These are phyloP conservation scores for Alternaria angustiovoidea DNA, from an alignment of 2,329 filamentous ascomycete species.

Conservation along the genomic window DNA sequence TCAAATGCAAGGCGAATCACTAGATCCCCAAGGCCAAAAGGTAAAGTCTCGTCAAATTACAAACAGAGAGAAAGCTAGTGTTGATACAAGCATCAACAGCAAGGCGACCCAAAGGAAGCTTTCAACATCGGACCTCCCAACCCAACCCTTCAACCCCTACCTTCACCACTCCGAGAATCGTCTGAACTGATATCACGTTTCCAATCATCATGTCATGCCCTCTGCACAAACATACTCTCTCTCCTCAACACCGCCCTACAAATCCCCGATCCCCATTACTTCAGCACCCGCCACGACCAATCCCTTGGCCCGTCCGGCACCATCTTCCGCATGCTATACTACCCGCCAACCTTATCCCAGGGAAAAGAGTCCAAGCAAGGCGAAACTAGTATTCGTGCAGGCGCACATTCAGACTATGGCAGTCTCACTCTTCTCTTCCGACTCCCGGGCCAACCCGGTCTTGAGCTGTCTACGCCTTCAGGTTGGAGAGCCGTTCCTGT, in stretches of 20 bases:
- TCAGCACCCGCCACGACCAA: constrained; percentile 67
- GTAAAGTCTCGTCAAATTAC: constrained; percentile 53
- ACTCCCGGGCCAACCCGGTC: constrained; percentile 80
- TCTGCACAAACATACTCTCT: constrained; percentile 76
- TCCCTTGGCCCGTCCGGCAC: constrained; percentile 60
- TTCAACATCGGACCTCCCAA: constrained; percentile 90
- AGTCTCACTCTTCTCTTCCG: constrained; percentile 80
- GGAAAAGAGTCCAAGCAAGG: constrained; percentile 26
- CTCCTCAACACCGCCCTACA: constrained; percentile 81
- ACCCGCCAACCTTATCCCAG: constrained; percentile 41
- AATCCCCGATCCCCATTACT: constrained; percentile 62
- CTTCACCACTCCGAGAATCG: constrained; percentile 66
- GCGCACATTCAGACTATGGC: constrained; percentile 89
- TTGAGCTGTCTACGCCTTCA: constrained; percentile 76
- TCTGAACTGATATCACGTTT: constrained; percentile 72
- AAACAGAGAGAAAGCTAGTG: background rate
- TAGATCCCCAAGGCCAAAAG: constrained; percentile 84
- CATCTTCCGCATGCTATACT: constrained; percentile 64
- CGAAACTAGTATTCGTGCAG: constrained; percentile 76
- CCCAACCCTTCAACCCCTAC: constrained; percentile 74
- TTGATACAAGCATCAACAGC: constrained; percentile 54
- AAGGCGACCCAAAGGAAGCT: constrained; percentile 80
- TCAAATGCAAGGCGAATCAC: constrained; percentile 83
- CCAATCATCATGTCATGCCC: constrained; percentile 71
- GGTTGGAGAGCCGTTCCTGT: constrained; percentile 58